Conservation (phyloP, 2,329 filamentous ascomycete genomes). For the Dactylellina haptotyla region DNA sequence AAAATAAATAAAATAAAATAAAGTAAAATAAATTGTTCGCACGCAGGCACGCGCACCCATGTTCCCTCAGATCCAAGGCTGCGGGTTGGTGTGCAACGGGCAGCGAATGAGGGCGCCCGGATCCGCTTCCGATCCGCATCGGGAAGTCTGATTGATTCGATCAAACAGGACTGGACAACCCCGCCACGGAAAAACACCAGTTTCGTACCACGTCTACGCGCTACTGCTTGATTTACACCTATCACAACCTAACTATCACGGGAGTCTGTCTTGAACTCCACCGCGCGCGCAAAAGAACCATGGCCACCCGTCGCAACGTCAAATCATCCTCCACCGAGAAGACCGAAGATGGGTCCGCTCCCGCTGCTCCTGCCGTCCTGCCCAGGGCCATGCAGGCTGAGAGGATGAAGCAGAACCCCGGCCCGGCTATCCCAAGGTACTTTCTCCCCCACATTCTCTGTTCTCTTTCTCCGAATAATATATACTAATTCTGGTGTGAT, state of each 20-base stretch:
- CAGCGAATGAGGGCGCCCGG: conserved; percentile 1
- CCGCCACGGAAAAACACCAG: neutral
- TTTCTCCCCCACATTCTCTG: neutral
- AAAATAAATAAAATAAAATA: conserved; percentile 36
- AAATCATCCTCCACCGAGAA: conserved; percentile 71
- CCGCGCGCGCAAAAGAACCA: conserved; percentile 59
- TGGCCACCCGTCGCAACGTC: conserved; percentile 76
- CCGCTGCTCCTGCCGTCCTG: conserved; percentile 62
- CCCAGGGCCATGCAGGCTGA: conserved; percentile 60
- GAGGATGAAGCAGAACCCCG: conserved; percentile 70
- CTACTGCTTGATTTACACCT: neutral
- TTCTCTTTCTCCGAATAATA: neutral
- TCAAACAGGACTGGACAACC: neutral
- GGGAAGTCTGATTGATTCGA: conserved; percentile 7
- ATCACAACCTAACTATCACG: neutral
- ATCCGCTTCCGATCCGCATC: conserved; percentile 4
- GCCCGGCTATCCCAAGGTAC: conserved; percentile 73
- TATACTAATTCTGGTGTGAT: neutral
- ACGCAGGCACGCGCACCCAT: conserved; percentile 39
- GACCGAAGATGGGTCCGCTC: conserved; percentile 72
- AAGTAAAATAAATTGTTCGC: conserved; percentile 13
- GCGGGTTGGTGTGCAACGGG: neutral
- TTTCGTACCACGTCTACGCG: too few species aligned
- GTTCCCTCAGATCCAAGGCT: neutral
- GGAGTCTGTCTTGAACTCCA: neutral